Percentiles rank a stretch among this genome's conserved stretches.
Evolutionary conservation across 306 rosid genomes (phyloP).

Genomic region (Parietaria judaica): DNA sequence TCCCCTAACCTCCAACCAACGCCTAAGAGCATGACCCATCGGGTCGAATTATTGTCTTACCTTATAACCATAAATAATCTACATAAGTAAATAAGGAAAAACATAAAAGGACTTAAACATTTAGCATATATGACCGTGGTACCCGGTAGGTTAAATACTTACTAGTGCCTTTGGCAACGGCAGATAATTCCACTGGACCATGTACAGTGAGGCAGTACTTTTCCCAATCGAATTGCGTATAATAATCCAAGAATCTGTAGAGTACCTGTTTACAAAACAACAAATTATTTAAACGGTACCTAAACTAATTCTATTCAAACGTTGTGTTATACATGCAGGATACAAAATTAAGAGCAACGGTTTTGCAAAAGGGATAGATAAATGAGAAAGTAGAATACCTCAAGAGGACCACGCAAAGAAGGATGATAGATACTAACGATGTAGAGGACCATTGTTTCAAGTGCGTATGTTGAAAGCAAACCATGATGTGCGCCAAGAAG

Average conservation of each 20-base stretch:
- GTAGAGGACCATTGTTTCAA: conserved; percentile 52
- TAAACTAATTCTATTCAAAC: too few relatives aligned
- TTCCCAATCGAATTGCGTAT: conserved; percentile 53
- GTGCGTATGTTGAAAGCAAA: conserved; percentile 57
- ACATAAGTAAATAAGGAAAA: background rate
- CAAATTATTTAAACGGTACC: conserved; percentile 5
- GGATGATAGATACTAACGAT: conserved; percentile 48
- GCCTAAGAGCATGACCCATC: too few relatives aligned
- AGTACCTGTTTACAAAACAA: conserved; percentile 43
- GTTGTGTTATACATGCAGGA: too few relatives aligned
- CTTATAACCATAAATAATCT: too few relatives aligned
- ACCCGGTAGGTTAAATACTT: conserved; percentile 4
- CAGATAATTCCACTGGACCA: conserved; percentile 45
- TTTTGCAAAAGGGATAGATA: conserved; percentile 1
- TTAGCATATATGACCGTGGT: too few relatives aligned
- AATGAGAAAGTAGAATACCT: conserved; percentile 33
- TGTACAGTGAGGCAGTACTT: conserved; percentile 35
- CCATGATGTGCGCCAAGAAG: conserved; percentile 62
- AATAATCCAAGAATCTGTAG: conserved; percentile 57
- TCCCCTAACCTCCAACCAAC: too few relatives aligned
- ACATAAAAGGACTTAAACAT: background rate
- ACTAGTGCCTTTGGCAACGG: conserved; percentile 46
- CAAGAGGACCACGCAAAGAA: conserved; percentile 56
- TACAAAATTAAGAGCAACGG: background rate
- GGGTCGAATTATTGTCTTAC: too few relatives aligned